Percentiles rank a stretch among this genome's conserved stretches.
These are phyloP conservation scores for Lachnellula arida DNA, from an alignment of 2,329 filamentous ascomycete species.

Conservation along the genomic window DNA sequence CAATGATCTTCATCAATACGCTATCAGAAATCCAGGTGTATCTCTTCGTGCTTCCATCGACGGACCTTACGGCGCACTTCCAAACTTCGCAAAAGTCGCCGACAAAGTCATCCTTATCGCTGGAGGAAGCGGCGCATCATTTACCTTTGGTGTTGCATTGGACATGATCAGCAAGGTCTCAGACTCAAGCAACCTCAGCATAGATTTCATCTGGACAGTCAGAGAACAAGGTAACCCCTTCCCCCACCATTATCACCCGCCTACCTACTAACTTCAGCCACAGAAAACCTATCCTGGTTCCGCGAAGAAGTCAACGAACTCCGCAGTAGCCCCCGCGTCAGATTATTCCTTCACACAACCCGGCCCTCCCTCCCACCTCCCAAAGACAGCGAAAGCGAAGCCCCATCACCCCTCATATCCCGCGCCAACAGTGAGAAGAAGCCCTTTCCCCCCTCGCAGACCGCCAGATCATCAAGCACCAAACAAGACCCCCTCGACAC, in stretches of 20 bases:
- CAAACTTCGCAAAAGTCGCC: conserved; percentile 43
- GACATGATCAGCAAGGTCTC: conserved; percentile 40
- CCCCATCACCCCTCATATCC: neutral
- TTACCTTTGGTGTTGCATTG: conserved; percentile 47
- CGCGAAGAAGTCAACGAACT: conserved; percentile 28
- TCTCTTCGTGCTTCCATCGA: conserved; percentile 50
- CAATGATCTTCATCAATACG: conserved; percentile 47
- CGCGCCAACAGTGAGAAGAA: conserved; percentile 12
- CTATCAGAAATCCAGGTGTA: conserved; percentile 44
- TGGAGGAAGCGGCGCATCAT: conserved; percentile 58
- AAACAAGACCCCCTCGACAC: neutral
- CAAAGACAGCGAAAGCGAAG: neutral
- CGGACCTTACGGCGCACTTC: conserved; percentile 54
- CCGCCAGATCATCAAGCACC: neutral
- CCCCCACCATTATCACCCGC: too few species aligned
- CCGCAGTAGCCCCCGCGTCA: conserved; percentile 24
- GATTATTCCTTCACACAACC: conserved; percentile 31
- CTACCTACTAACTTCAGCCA: neutral
- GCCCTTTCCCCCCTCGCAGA: neutral
- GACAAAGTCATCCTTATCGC: conserved; percentile 56
- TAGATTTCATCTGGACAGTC: conserved; percentile 48
- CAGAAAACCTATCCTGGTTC: conserved; percentile 22
- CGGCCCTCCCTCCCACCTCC: conserved; percentile 1
- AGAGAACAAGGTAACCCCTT: conserved; percentile 38
- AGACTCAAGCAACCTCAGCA: conserved; percentile 29